phyloP scores from a whole-genome alignment of 129 eudicot species.

The Heracleum sosnowskyi region DNA sequence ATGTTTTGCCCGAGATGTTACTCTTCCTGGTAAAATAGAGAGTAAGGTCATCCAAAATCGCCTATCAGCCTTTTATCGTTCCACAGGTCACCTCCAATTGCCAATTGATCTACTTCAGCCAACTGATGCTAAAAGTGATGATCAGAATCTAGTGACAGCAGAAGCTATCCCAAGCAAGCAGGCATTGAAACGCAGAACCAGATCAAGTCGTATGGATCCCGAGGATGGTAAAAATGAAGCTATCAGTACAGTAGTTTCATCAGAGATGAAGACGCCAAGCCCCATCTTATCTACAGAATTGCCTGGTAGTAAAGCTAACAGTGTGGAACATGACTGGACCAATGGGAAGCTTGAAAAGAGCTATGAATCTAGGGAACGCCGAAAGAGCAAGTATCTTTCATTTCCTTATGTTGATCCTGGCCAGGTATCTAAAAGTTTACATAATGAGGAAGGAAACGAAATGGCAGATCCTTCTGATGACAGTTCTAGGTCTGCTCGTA shows the following conservation, averaged over 20 bases:
- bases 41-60: slow-evolving; percentile 25
- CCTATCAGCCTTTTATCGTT: slow-evolving; percentile 53
- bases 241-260: neutral
- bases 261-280: neutral
- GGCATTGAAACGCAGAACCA: neutral
- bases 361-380: slow-evolving; percentile 44
- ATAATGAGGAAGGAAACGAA: slow-evolving; percentile 21
- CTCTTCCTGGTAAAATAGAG: slow-evolving; percentile 27
- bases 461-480: slow-evolving; percentile 5
- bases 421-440: neutral
- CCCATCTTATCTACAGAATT: neutral
- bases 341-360: slow-evolving; percentile 26
- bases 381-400: slow-evolving; percentile 63
- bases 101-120: slow-evolving; percentile 45
- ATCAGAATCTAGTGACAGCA: neutral
- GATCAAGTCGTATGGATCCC: neutral
- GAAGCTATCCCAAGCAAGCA: slow-evolving; percentile 1
- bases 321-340: slow-evolving; percentile 11
- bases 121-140: slow-evolving; percentile 17
- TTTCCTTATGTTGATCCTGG: slow-evolving; percentile 37
- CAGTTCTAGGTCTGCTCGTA: slow-evolving; percentile 6
- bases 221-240: slow-evolving; percentile 1
- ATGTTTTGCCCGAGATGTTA: slow-evolving; percentile 26
- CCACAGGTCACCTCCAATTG: slow-evolving; percentile 49
- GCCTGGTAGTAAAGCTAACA: neutral